Evolutionary conservation across 768 basidiomycete species (phyloP), one percentile per base, ranked within the genome.

Genomic region (Neoboletus subvelutipes): DNA sequence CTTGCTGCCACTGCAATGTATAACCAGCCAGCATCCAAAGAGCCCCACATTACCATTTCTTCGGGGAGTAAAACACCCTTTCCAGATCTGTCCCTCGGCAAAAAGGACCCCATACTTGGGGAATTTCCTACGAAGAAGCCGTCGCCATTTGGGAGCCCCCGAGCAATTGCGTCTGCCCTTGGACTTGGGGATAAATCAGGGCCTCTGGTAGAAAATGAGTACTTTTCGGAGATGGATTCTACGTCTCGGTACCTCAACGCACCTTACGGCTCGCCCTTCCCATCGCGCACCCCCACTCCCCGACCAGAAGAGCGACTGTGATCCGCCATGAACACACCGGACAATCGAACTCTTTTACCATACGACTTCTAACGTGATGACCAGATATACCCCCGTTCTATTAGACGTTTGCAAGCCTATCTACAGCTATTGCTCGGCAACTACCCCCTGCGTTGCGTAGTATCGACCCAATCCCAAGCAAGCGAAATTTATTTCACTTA

Each of bases 1-100:
- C 81, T 98, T 26, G 79, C 79, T 22, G 88, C 94, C 15, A 99
- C 96, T 5, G 94, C 89, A 82, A 85, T 96, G 81, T 99, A 98
- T 80, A 98, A 98, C 74, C 87, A 88, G 63, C 88, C 87, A 2
- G 17, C 53, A 51, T 62, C 77, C 24, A 71, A 69, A 57, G 80
- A 79, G 55, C 58, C 75, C 5, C 64, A 67, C 45, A 59, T 73
- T 31, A 63, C 70, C 55, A 62, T 57, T 15, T 74, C 75, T 12
- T 70, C 66, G n/a, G 75, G 73, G 46, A 52, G 65, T 24, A 62
- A 70, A 36, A 68, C 68, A n/a, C 71, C 76, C 5, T 78, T 73
- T 56, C 71, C 81, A 5, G 77, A 75, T 41, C 71, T 79, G 1
- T 78, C 83, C 9, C 66, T 83, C 45, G 72, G 75, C 49, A 72